Evolutionary conservation across 2,329 filamentous ascomycete genomes (phyloP), one percentile per base, ranked within the genome.

Genomic region (Trichoderma harzianum): DNA sequence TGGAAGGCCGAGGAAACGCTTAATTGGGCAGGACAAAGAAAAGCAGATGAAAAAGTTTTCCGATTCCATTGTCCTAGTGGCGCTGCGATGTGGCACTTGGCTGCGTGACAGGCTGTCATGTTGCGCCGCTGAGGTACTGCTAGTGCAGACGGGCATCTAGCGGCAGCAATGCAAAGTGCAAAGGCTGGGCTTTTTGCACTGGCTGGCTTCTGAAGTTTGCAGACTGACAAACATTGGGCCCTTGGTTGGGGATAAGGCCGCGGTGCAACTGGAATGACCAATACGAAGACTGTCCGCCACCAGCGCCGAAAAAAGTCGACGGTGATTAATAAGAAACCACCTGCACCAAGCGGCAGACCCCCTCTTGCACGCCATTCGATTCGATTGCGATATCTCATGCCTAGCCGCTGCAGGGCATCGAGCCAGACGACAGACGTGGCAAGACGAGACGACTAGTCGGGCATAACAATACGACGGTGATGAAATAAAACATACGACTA

Each of bases 21-120:
- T 34, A 6, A 43, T 69, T 51, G 10, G 36, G 21, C 18, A 61
- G 30, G 39, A 60, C 36, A 47, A 60, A 24, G 55, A 12, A 32
- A 18, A 47, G 39, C 43, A 47, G 24, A 34, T 26, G 28, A 34
- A 47, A 61, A 34, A 21, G 18, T 68, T 61, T 57, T 60, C 53
- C 24, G 12, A 21, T 24, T 32, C 55, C 26, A 32, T 51, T 32
- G 26, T 69, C n/a, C 24, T 26, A 32, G 66, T 60, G 66, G 66
- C 66, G 66, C 36, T 47, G 66, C 36, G 47, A 47, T 68, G 66
- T 60, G 66, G 66, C 39, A 60, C 53, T 61, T 61, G 55, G 55
- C 66, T 69, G 66, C 66, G 36, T 69, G 66, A 47, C 66, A 69
- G 66, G 66, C 36, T 69, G 66, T 69, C 66, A 69, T 69, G 55